Evolutionary conservation across 345 rosid genomes (phyloP), one percentile per base, ranked within the genome.

Genomic region (Gossypium arboreum): DNA sequence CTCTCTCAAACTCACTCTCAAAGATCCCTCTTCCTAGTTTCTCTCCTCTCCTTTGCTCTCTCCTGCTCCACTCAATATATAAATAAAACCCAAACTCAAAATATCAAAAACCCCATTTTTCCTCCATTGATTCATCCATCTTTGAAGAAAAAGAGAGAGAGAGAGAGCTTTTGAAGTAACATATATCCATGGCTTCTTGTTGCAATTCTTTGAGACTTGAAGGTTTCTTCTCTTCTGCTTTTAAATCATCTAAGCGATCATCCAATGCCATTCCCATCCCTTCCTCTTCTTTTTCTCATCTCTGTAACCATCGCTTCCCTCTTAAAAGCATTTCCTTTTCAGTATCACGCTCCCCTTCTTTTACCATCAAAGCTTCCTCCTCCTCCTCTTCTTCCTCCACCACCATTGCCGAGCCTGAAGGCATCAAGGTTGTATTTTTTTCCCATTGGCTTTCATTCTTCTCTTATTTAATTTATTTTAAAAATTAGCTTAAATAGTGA

Each of bases 401-500:
- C 56, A 71, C 89, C 81, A 68, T 88, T 68, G 83, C 89, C 0
- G 93, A 89, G 79, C 89, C 89, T 13, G 91, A 85, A 84, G 89
- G 89, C 87, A 84, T 89, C 83, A 86, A 90, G 93, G 95, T 92
- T 73, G 5, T 11, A 39, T 51, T 50, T 20, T 44, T 6, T 34
- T 34, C 0, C 41, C 16, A 1, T 25, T 11, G 45, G 0, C 13
- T 41, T 56, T 13, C 12, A 74, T 24, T 11, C 41, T 73, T 41
- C n/a, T n/a, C 9, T 51, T 12, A 5, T 25, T n/a, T 5, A 5
- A 1, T 22, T 66, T 79, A 12, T 61, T 77, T 78, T 11, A 27
- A 60, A 27, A 13, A 5, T n/a, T 41, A 15, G 10, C 47, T 27
- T 60, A 27, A 1, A 3, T 16, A 0, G 0, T 11, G 12, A 61